phyloP scores from a whole-genome alignment of 345 rosid species.

The Viola odorata region DNA sequence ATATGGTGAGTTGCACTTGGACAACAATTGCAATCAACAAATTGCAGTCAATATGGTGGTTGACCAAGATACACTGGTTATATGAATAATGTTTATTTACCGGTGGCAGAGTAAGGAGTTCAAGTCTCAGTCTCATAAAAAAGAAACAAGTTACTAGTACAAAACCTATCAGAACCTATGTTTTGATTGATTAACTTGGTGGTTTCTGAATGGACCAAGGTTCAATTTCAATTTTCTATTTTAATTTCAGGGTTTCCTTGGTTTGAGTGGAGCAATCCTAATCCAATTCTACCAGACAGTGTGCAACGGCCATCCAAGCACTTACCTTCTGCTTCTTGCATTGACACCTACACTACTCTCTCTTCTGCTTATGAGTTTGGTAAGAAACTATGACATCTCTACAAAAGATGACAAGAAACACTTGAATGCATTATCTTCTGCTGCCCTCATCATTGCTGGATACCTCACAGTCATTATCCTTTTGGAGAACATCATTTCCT shows the following conservation, averaged over 20 bases:
- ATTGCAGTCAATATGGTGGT: too few species aligned
- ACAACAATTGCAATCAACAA: too few species aligned
- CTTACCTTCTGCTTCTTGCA: slow-evolving; percentile 65
- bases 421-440: slow-evolving; percentile 60
- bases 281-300: slow-evolving; percentile 62
- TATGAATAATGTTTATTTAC: too few species aligned
- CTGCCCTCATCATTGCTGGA: slow-evolving; percentile 56
- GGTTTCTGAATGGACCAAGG: not conserved
- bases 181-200: not conserved
- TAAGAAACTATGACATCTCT: slow-evolving; percentile 46
- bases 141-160: not conserved
- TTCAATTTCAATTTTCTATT: not conserved
- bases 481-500: slow-evolving; percentile 41
- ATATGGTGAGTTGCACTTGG: too few species aligned
- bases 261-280: slow-evolving; percentile 77
- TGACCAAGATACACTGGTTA: too few species aligned
- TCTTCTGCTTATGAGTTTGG: slow-evolving; percentile 62
- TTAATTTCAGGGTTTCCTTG: slow-evolving; percentile 72
- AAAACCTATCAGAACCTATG: not conserved
- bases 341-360: slow-evolving; percentile 50
- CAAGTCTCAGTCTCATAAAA: not conserved
- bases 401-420: slow-evolving; percentile 53
- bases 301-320: slow-evolving; percentile 48
- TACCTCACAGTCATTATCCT: slow-evolving; percentile 64
- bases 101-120: not conserved